Evolutionary conservation across 768 basidiomycete species (phyloP), one percentile per base, ranked within the genome.

Genomic region (Leucosporidium yakuticum): DNA sequence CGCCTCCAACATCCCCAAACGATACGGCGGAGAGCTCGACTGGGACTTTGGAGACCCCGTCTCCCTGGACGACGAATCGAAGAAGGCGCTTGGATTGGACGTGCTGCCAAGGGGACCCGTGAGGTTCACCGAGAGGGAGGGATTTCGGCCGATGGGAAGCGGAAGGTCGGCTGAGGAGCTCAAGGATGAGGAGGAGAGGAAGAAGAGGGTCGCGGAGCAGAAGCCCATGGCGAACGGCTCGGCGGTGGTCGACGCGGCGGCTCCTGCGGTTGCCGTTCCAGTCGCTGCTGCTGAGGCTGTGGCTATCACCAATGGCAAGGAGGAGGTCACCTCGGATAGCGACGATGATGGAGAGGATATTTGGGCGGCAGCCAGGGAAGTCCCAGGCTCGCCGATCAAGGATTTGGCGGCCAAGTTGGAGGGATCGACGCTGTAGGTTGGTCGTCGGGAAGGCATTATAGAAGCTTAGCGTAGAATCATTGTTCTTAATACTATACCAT

Each of bases 21-120:
- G 79, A 23, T 93, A 91, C 75, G 91, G 90, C 4, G 91, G 91
- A 7, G 80, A 83, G 57, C 80, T 92, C 36, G 84, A 85, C 15
- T 93, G 87, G 86, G 79, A 80, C 48, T 91, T 83, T 60, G 84
- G 84, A 70, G 85, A 88, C 63, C 29, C 23, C 5, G 84, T 84
- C 53, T 89, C 90, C 4, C 77, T 75, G 34, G 80, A 90, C 14
- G 90, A 91, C 74, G 80, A 82, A 9, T 34, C 65, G 32, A 39
- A 56, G 31, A 25, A 49, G 44, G 31, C 57, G 23, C 29, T 69
- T 8, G 69, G 70, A 6, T 7, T 70, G 21, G 57, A 69, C 11
- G 53, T 63, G 21, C 12, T 44, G 1, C 59, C 61, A 4, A 34
- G 31, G 1, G 72, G 71, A 44, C 71, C 71, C 21, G 29, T 71